phyloP scores from a whole-genome alignment of 139 green algal species.

The Tetraselmis striata region DNA sequence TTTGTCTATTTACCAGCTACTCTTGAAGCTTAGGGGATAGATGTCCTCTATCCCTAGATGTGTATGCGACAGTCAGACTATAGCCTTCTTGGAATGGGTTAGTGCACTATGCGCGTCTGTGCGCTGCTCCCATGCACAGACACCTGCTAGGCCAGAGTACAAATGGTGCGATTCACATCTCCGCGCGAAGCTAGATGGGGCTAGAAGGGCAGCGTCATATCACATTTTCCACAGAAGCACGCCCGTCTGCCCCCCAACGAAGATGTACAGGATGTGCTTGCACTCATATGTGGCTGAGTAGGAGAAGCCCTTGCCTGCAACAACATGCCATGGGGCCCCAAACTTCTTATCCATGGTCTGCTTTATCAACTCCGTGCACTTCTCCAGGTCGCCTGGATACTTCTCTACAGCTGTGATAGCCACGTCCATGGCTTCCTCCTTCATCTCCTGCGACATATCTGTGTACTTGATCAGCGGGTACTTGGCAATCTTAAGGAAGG shows the following conservation, averaged over 20 bases:
- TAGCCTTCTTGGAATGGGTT: too few relatives aligned
- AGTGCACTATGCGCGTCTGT: too few relatives aligned
- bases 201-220: neutral
- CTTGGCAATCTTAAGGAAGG: constrained; percentile 47
- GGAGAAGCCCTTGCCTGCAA: constrained; percentile 73
- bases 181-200: neutral
- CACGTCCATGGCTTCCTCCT: constrained; percentile 77
- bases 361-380: constrained; percentile 84
- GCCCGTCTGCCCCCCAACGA: constrained; percentile 65
- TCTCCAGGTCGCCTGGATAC: constrained; percentile 67
- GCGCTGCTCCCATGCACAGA: too few relatives aligned
- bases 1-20: too few relatives aligned
- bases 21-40: too few relatives aligned
- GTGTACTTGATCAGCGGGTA: constrained; percentile 77
- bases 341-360: constrained; percentile 93
- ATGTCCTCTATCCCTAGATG: too few relatives aligned
- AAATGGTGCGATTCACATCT: too few relatives aligned
- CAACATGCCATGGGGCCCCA: constrained; percentile 78
- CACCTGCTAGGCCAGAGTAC: too few relatives aligned
- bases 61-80: too few relatives aligned
- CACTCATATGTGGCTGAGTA: constrained; percentile 85
- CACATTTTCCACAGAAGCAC: constrained; percentile 86
- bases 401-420: constrained; percentile 78
- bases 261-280: constrained; percentile 82
- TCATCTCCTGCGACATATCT: constrained; percentile 78